Conservation (phyloP, 2,329 filamentous ascomycete species). For the Westerdykella sp. region DNA sequence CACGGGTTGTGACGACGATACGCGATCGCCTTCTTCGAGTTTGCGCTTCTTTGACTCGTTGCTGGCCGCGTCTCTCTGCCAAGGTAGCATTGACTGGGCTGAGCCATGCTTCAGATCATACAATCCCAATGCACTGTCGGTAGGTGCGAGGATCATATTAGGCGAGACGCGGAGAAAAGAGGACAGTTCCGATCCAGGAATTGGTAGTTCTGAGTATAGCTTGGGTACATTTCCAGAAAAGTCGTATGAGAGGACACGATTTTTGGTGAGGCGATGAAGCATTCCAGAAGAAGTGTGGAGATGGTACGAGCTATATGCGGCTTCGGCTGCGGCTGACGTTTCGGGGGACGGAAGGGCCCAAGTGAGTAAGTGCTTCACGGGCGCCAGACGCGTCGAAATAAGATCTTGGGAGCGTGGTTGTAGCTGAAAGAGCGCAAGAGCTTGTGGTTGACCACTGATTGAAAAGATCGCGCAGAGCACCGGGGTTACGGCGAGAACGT, state of each 20-base stretch:
- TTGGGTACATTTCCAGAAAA: slow-evolving; percentile 58
- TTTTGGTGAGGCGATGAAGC: slow-evolving; percentile 54
- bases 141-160: slow-evolving; percentile 59
- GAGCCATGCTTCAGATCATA: slow-evolving; percentile 65
- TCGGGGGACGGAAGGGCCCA: slow-evolving; percentile 22
- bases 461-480: slow-evolving; percentile 30
- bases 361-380: slow-evolving; percentile 29
- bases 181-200: slow-evolving; percentile 48
- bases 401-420: slow-evolving; percentile 28
- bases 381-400: slow-evolving; percentile 21
- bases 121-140: slow-evolving; percentile 45
- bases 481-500: slow-evolving; percentile 31
- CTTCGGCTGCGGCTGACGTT: slow-evolving; percentile 4
- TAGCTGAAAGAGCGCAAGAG: slow-evolving; percentile 25
- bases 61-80: slow-evolving; percentile 28
- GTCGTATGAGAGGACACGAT: slow-evolving; percentile 56
- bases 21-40: slow-evolving; percentile 21
- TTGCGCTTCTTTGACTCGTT: slow-evolving; percentile 32
- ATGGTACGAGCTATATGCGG: slow-evolving; percentile 39
- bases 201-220: slow-evolving; percentile 46
- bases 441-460: slow-evolving; percentile 10
- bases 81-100: slow-evolving; percentile 38
- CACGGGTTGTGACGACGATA: slow-evolving; percentile 41
- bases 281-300: slow-evolving; percentile 59
- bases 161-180: slow-evolving; percentile 63